Percentiles rank a stretch among this genome's conserved stretches.
Evolutionary conservation across 2,329 filamentous ascomycete species (phyloP).

Genomic region (Fusarium floridanum): DNA sequence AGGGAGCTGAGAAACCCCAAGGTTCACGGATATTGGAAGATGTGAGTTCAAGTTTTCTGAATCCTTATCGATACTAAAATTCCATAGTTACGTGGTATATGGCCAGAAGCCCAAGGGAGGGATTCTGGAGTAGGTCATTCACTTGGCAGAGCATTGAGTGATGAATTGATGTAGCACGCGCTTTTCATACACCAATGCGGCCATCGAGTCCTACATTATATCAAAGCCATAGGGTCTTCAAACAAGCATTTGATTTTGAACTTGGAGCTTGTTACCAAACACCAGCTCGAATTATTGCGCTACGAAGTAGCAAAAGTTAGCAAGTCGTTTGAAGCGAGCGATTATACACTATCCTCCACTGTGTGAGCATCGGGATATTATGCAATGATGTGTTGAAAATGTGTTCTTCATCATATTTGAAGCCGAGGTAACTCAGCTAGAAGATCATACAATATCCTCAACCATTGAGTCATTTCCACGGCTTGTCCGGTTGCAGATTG

Average conservation of each 20-base stretch:
- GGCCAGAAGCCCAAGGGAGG: background rate
- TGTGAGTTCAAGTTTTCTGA: background rate
- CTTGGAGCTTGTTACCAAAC: background rate
- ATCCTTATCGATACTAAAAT: background rate
- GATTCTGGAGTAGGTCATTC: background rate
- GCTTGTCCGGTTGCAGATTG: background rate
- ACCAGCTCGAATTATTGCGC: background rate
- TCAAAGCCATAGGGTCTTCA: too few relatives aligned
- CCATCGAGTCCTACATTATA: too few relatives aligned
- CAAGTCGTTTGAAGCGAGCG: too few relatives aligned
- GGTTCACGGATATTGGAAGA: conserved; percentile 29
- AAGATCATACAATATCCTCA: background rate
- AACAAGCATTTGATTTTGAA: background rate
- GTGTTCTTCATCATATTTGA: too few relatives aligned
- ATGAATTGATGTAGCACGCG: background rate
- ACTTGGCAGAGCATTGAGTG: background rate
- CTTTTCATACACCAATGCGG: background rate
- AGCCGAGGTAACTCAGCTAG: too few relatives aligned
- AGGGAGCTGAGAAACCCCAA: conserved; percentile 19
- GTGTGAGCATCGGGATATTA: too few relatives aligned
- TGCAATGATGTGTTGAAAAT: background rate
- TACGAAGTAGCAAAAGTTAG: background rate
- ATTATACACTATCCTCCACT: too few relatives aligned
- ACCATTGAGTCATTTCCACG: background rate
- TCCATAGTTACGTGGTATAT: background rate